Base-by-base conservation (phyloP, 2,329 filamentous ascomycete species). In the Periconia digitata region DNA sequence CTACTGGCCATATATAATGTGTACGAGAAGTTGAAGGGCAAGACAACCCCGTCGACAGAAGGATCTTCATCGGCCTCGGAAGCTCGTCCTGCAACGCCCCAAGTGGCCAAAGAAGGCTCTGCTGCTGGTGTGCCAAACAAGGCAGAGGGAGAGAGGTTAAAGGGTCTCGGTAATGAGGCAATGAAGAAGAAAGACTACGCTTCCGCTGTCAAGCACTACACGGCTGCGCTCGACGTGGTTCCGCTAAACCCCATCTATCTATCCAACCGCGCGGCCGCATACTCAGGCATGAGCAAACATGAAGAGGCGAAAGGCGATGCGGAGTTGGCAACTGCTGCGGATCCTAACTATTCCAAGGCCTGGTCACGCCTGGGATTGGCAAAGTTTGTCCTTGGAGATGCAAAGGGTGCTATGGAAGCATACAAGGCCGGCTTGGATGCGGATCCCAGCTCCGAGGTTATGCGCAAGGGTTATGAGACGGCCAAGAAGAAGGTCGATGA, bases 391-490 rank as follows among this genome's bases (percentile, higher is more conserved):
- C 83, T 96, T 43, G 92, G 92, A 27, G 92, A 99, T 67, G 87
- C 90, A 47, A 86, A 87, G 74, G 94, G 90, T 42, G 87, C 89
- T 55, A 95, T 96, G 86, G 92, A 97, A 63, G 94, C 94, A 16
- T 99, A 99, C 75, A 78, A 86, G 73, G 84, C 89, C 71, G 94
- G 94, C 44, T 97, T 99, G 67, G 89, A 96, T 70, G 83, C 90
- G 56, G 94, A 99, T 74, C 92, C 94, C 43, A 94, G 94, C 45
- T 95, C 89, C 60, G 92, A 97, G 15, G 91, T 92, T 51, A 97
- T 97, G 94, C 92, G 91, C 80, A 95, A 92, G 76, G 94, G 94
- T 17, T 94, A 83, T 69, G 92, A 97, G 82, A 97, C 94, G 15
- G 92, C 92, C 44, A 94, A 89, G 81, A 85, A 85, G 64, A 84